Conservation (phyloP, 1,284 basidiomycete genomes). For the Ceratobasidium papillatum region DNA sequence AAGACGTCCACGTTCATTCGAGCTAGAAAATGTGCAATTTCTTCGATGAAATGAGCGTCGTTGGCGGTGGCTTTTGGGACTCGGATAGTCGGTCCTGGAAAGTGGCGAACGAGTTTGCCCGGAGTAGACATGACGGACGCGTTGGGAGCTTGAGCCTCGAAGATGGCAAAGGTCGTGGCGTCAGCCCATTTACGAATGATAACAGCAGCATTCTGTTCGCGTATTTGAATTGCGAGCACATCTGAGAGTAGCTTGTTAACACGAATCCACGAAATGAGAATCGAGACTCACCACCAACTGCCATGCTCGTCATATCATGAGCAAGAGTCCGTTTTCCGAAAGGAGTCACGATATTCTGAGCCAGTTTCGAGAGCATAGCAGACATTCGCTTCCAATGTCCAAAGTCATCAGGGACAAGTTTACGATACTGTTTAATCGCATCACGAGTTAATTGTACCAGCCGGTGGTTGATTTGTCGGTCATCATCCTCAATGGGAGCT, state of each 20-base stretch:
- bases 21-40: slow-evolving; percentile 52
- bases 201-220: slow-evolving; percentile 58
- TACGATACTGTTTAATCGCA: not conserved
- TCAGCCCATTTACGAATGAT: slow-evolving; percentile 51
- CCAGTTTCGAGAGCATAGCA: not conserved
- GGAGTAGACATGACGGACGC: slow-evolving; percentile 51
- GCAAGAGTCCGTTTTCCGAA: not conserved
- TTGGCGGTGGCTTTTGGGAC: slow-evolving; percentile 43
- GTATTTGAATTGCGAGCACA: slow-evolving; percentile 54
- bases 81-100: slow-evolving; percentile 49
- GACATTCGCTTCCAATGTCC: not conserved
- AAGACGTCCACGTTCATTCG: slow-evolving; percentile 50
- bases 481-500: slow-evolving; percentile 37
- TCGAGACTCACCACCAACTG: not conserved
- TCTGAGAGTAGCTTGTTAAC: slow-evolving; percentile 45
- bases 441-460: not conserved
- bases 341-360: slow-evolving; percentile 1
- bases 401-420: not conserved
- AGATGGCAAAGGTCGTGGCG: slow-evolving; percentile 54
- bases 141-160: slow-evolving; percentile 55
- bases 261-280: not conserved
- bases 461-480: not conserved
- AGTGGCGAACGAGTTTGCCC: slow-evolving; percentile 55
- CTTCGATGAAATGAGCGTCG: slow-evolving; percentile 48
- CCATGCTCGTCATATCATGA: not conserved